Evolutionary conservation across 768 basidiomycete species (phyloP).

Genomic region (Kwoniella dendrophila): DNA sequence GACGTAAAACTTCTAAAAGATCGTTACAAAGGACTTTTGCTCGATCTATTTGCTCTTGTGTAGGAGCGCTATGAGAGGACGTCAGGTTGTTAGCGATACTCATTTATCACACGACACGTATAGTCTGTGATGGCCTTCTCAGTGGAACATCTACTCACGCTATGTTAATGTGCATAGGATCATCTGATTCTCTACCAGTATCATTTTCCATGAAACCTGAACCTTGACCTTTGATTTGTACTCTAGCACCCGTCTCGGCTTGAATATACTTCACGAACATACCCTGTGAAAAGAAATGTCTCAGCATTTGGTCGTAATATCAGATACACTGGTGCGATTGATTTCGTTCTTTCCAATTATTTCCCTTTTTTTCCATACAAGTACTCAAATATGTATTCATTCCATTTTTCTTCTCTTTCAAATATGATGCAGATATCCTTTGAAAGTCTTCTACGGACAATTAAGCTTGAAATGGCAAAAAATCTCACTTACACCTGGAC

Average conservation of each 20-base stretch:
- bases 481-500: slow-evolving; percentile 70
- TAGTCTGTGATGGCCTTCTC: not conserved
- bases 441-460: too few species aligned
- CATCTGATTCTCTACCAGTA: slow-evolving; percentile 81
- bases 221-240: slow-evolving; percentile 94
- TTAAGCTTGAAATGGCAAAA: too few species aligned
- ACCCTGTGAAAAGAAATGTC: slow-evolving; percentile 72
- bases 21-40: slow-evolving; percentile 88
- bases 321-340: too few species aligned
- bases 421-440: too few species aligned
- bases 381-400: too few species aligned
- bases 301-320: too few species aligned
- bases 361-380: too few species aligned
- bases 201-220: slow-evolving; percentile 94
- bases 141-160: slow-evolving; percentile 63
- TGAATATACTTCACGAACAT: slow-evolving; percentile 99
- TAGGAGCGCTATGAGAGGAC: slow-evolving; percentile 66
- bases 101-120: not conserved
- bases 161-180: slow-evolving; percentile 88
- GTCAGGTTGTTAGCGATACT: not conserved
- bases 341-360: too few species aligned
- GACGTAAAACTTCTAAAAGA: slow-evolving; percentile 80
- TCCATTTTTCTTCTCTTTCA: too few species aligned
- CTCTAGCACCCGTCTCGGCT: slow-evolving; percentile 89
- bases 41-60: slow-evolving; percentile 79